Evolutionary conservation across 2,329 filamentous ascomycete species (phyloP), one percentile per base, ranked within the genome.

Genomic region (Westerdykella ornata): DNA sequence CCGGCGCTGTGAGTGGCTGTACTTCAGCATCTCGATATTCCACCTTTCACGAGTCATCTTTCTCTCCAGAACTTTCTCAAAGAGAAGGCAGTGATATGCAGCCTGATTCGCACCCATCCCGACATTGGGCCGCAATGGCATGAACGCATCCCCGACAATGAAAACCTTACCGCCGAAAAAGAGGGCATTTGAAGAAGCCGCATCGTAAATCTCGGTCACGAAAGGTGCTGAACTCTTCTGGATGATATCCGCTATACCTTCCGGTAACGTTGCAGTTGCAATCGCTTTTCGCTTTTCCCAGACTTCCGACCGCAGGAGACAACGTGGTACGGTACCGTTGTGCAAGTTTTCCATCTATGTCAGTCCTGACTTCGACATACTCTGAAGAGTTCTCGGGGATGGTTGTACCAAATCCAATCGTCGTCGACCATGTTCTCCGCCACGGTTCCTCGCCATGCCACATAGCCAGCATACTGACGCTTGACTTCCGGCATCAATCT

Each of bases 381-480:
- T 68, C 67, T 3, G 49, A 33, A 1, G 66, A 66, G 4, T 53
- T 67, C 60, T 1, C 49, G 29, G 18, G 67, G 58, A 47, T 71
- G 69, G 19, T 51, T 55, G 46, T 74, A 74, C 67, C 68, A 72
- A 1, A 74, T 63, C 59, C 62, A 72, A 47, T 73, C 74, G 42
- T 72, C 2, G 46, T 47, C n/a, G n/a, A n/a, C n/a, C n/a, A n/a
- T n/a, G n/a, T n/a, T n/a, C n/a, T n/a, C n/a, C n/a, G n/a, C n/a
- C 4, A 59, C 51, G 0, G 57, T 59, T 31, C 58, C 58, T 18
- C 58, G 39, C 54, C 52, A 59, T 15, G 54, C 51, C 3, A 60
- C 48, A 32, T 59, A 60, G 20, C 58, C 56, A 4, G 52, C 49
- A 29, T 59, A 62, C 12, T 41, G 47, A 7, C 53, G 47, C 15